Base-by-base conservation (phyloP, 1,284 basidiomycete species). In the Prillingera fragicola region DNA sequence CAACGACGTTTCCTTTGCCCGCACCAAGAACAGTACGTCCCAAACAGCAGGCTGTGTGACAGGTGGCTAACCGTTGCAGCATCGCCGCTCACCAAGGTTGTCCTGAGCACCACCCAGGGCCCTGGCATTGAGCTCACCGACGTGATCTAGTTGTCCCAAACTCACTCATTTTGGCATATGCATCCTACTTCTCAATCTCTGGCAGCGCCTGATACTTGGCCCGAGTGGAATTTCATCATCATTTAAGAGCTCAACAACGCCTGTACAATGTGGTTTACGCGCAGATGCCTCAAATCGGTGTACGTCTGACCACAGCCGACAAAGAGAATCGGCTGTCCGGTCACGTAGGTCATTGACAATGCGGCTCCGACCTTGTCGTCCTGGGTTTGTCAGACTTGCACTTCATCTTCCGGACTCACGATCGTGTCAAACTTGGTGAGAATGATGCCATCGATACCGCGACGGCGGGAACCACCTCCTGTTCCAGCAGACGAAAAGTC, bases 361-460 rank as follows among this genome's bases (percentile, higher is more conserved):
- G 91, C 92, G 3, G 91, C 91, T 29, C 91, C 91, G 41, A 96
- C 91, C 84, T 94, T 68, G 29, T 63, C 63, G 55, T 72, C 55
- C 59, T 67, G 52, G 18, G 33, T 42, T 31, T 27, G 12, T 13
- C 5, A n/a, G 8, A 10, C 12, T 12, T 14, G 3, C 8, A 15
- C 8, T 2, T 13, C n/a, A 7, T 9, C 3, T n/a, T n/a, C n/a
- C 22, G 2, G 0, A 65, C 69, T 60, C 45, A 69, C 70, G 44
- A 96, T 92, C 0, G 91, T 96, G 67, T 96, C 91, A 83, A 92
- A 95, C 71, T 96, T 96, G 26, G 92, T 96, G 47, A 96, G 80
- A 32, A 96, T 74, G 83, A 95, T 96, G 19, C 91, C 91, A 64
- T 96, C 92, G 51, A 96, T 92, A 2, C 92, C 92, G 32, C 90